Percentiles rank a stretch among this genome's conserved stretches.
Conservation (phyloP, 805 yeast species). For the Peterozyma toletana region DNA sequence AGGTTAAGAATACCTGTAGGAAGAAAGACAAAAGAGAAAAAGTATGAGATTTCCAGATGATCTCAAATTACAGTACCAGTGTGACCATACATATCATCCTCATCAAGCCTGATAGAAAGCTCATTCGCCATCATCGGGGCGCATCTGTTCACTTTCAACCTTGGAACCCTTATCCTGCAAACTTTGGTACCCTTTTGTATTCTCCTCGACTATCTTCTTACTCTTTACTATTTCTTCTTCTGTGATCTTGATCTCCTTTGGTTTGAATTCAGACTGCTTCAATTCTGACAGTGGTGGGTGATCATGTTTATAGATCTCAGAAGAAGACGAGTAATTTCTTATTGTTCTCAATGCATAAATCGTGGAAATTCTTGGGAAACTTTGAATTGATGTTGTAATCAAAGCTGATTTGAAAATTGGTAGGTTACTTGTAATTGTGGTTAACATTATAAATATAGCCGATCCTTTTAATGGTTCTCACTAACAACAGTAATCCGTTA, state of each 20-base stretch:
- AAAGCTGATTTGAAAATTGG: too few relatives aligned
- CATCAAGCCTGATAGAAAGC: background rate
- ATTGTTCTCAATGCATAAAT: background rate
- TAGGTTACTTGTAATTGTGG: too few relatives aligned
- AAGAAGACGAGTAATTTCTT: background rate
- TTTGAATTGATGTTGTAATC: too few relatives aligned
- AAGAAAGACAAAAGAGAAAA: too few relatives aligned
- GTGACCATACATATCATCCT: too few relatives aligned
- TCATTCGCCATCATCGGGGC: constrained; percentile 37
- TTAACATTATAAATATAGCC: too few relatives aligned
- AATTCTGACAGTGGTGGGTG: background rate
- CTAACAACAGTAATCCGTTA: too few relatives aligned
- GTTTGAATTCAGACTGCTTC: background rate
- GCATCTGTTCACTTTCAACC: constrained; percentile 33
- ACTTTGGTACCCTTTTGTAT: constrained; percentile 24
- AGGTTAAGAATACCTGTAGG: too few relatives aligned
- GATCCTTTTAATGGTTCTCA: too few relatives aligned
- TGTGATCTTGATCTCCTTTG: background rate
- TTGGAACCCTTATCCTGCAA: constrained; percentile 37
- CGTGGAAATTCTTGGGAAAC: too few relatives aligned
- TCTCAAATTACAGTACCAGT: too few relatives aligned
- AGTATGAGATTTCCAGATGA: too few relatives aligned
- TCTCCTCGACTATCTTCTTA: background rate
- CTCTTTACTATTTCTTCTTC: constrained; percentile 1
- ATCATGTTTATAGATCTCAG: background rate